Base-by-base conservation (phyloP, 2,329 filamentous ascomycete genomes). In the Colletotrichum graminicola region DNA sequence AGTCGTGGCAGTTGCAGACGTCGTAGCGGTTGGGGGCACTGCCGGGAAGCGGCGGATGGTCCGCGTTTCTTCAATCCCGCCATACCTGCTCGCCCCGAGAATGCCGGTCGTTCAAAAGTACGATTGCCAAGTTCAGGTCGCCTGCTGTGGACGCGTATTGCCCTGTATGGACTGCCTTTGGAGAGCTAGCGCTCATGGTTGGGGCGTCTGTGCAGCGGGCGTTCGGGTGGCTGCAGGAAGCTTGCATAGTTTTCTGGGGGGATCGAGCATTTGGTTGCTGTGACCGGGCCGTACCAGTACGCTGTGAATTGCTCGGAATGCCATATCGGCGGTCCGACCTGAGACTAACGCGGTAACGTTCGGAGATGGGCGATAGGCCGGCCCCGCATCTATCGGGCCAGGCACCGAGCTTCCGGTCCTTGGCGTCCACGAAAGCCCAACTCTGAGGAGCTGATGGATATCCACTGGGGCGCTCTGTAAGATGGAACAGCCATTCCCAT, bases 111-210 rank as follows among this genome's bases (percentile, higher is more conserved):
- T 2, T n/a, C 2, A 29, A 34, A 10, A 8, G 34, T 26, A 23
- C 36, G 45, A 36, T 34, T 11, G 14, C 14, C 63, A n/a, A 47
- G 43, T 41, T 56, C 29, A 32, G 26, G 14, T 16, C 39, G 26
- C 45, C 45, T 36, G 32, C 65, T 32, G 47, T 60, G 32, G 11
- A 39, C 10, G 14, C 51, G 54, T 56, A 47, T 51, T 34, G 55
- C 47, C 32, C 39, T 55, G 11, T 3, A 41, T 43, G 16, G 41
- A 43, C 34, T 43, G 21, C 14, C n/a, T 29, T 18, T 29, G 10
- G 39, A 60, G 14, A 36, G 29, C n/a, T 45, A 39, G 23, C 41
- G 41, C 23, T 36, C 36, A 16, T 23, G 57, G 45, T 36, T 32
- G 18, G 29, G 21, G 57, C 43, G 57, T 12, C 43, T 49, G 29